These are phyloP conservation scores for Lactarius hatsudake DNA, from an alignment of 768 basidiomycete species.

Conservation along the genomic window DNA sequence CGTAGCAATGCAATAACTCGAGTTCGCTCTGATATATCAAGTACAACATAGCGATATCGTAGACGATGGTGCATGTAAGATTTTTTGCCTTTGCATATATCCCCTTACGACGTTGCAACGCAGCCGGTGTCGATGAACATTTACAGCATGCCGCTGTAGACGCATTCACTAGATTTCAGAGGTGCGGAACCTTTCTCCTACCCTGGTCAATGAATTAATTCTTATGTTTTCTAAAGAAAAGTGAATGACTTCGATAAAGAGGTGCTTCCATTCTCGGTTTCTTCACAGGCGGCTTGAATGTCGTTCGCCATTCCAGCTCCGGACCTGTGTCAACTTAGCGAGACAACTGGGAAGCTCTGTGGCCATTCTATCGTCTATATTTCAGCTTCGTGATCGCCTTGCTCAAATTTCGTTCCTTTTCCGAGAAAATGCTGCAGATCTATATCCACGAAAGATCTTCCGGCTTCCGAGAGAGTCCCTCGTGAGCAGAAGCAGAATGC, in stretches of 20 bases:
- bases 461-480: constrained; percentile 25
- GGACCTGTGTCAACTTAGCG: constrained; percentile 71
- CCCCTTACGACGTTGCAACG: neutral
- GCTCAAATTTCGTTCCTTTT: constrained; percentile 67
- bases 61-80: neutral
- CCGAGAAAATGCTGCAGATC: constrained; percentile 38
- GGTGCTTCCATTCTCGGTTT: constrained; percentile 29
- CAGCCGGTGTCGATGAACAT: neutral
- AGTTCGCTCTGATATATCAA: neutral
- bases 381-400: constrained; percentile 31
- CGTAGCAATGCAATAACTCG: too few relatives aligned
- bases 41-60: neutral
- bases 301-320: constrained; percentile 43
- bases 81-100: neutral
- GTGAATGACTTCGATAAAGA: neutral
- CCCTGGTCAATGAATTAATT: neutral
- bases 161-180: neutral
- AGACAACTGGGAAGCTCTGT: constrained; percentile 74
- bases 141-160: neutral
- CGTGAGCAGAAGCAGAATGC: constrained; percentile 35
- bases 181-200: neutral
- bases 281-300: neutral
- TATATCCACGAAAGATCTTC: too few relatives aligned
- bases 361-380: constrained; percentile 55
- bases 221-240: neutral